These are phyloP conservation scores for Iberis pinnata DNA, from an alignment of 345 rosid genomes.

Conservation along the genomic window DNA sequence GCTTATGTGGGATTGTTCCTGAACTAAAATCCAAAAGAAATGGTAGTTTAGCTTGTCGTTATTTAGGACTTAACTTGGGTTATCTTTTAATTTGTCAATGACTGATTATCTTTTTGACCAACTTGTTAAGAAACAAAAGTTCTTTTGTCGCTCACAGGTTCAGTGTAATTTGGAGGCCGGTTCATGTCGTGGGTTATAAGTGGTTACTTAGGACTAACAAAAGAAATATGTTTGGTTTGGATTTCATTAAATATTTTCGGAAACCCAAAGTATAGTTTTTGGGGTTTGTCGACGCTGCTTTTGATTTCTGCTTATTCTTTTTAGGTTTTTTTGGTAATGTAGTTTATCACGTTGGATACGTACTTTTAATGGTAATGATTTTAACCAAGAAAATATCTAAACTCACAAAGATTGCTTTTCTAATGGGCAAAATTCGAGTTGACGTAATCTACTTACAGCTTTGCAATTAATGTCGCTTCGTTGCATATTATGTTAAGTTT, in stretches of 20 bases:
- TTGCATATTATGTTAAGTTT: too few relatives aligned
- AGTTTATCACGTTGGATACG: neutral
- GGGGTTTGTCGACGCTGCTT: slow-evolving; percentile 3
- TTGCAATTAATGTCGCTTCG: too few relatives aligned
- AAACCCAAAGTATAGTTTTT: slow-evolving; percentile 21
- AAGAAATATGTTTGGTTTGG: slow-evolving; percentile 16
- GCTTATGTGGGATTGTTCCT: too few relatives aligned
- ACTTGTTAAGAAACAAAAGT: too few relatives aligned
- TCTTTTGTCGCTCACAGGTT: slow-evolving; percentile 12
- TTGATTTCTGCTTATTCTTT: neutral
- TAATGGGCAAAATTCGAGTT: too few relatives aligned
- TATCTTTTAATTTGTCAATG: too few relatives aligned
- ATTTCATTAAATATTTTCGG: slow-evolving; percentile 7
- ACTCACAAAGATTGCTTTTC: neutral
- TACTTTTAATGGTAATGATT: slow-evolving; percentile 1
- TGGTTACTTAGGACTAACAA: slow-evolving; percentile 26
- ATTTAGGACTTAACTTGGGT: too few relatives aligned
- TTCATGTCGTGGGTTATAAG: neutral
- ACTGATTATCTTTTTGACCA: too few relatives aligned
- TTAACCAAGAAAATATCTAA: slow-evolving; percentile 6
- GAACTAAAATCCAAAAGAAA: too few relatives aligned
- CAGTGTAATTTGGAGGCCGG: slow-evolving; percentile 21
- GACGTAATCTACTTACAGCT: too few relatives aligned
- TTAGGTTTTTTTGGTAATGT: neutral
- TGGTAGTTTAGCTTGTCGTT: too few relatives aligned